These are phyloP conservation scores for Pseudisothecium myosuroides DNA, from an alignment of 225 moss, liverwort and hornwort genomes.

Conservation along the genomic window DNA sequence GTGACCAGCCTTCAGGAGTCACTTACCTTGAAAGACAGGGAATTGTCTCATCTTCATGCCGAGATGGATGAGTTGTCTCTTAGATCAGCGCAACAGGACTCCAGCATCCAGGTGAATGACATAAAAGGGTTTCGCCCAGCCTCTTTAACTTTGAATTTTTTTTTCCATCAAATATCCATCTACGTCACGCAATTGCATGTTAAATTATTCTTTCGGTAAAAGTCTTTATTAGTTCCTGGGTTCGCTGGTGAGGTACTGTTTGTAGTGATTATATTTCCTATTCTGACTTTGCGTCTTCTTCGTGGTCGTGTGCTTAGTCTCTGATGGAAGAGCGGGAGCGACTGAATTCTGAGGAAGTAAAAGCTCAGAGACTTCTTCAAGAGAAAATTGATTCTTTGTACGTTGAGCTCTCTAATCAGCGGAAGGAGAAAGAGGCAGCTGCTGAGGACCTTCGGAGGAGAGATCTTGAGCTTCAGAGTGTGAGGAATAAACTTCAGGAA, in stretches of 20 bases:
- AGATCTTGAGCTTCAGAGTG: conserved; percentile 14
- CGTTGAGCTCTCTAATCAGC: conserved; percentile 16
- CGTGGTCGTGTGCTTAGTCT: conserved; percentile 8
- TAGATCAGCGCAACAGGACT: background rate
- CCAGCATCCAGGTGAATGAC: conserved; percentile 3
- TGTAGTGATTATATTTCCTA: background rate
- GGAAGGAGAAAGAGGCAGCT: conserved; percentile 22
- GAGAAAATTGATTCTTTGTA: conserved; percentile 5
- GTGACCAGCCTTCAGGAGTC: conserved; percentile 22
- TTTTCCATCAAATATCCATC: too few species aligned
- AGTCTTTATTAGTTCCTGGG: too few species aligned
- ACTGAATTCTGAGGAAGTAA: conserved; percentile 23
- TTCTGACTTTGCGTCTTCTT: background rate
- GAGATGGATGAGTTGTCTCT: conserved; percentile 27
- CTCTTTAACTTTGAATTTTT: background rate
- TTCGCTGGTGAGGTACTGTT: background rate
- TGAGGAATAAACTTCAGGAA: conserved; percentile 14
- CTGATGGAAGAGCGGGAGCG: conserved; percentile 28
- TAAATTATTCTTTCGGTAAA: too few species aligned
- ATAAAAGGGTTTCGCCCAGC: background rate
- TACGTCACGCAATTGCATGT: too few species aligned
- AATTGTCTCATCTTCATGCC: conserved; percentile 27
- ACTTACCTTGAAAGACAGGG: conserved; percentile 30
- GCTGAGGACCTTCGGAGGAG: conserved; percentile 1
- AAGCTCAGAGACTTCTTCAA: conserved; percentile 16